phyloP scores from a whole-genome alignment of 2,329 filamentous ascomycete species.

The Fusarium pseudoanthophilum region DNA sequence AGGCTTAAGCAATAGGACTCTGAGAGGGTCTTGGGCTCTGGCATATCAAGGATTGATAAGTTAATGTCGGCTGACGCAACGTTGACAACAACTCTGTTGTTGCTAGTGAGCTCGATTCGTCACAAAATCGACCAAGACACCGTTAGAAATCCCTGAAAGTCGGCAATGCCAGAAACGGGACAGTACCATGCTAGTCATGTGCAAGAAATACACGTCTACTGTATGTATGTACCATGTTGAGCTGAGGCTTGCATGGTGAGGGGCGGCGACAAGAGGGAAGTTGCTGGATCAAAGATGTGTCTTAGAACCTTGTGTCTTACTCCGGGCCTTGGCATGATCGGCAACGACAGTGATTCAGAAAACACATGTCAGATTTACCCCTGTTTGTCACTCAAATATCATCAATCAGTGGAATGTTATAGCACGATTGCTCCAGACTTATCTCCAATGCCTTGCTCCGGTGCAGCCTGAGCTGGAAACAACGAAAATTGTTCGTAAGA shows the following conservation, averaged over 20 bases:
- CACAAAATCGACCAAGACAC: background rate
- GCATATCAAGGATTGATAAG: background rate
- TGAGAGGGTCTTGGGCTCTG: background rate
- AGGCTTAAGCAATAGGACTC: too few species aligned
- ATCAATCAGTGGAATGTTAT: conserved; percentile 7
- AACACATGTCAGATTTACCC: background rate
- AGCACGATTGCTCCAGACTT: background rate
- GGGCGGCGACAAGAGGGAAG: background rate
- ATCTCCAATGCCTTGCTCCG: background rate
- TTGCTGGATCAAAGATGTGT: conserved; percentile 11
- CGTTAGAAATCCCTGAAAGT: background rate
- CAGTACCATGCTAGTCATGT: background rate
- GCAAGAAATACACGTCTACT: background rate
- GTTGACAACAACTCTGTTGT: background rate
- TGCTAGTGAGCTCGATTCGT: background rate
- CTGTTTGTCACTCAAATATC: background rate
- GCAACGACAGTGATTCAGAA: background rate
- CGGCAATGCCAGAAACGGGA: background rate
- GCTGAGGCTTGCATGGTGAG: background rate
- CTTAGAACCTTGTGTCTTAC: conserved; percentile 2
- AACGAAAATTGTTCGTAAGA: background rate
- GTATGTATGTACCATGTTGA: background rate
- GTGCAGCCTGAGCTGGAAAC: background rate
- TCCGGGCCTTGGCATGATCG: conserved; percentile 5
- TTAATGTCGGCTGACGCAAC: background rate